phyloP scores from a whole-genome alignment of 257 asterid species.

The Capsicum chinense region DNA sequence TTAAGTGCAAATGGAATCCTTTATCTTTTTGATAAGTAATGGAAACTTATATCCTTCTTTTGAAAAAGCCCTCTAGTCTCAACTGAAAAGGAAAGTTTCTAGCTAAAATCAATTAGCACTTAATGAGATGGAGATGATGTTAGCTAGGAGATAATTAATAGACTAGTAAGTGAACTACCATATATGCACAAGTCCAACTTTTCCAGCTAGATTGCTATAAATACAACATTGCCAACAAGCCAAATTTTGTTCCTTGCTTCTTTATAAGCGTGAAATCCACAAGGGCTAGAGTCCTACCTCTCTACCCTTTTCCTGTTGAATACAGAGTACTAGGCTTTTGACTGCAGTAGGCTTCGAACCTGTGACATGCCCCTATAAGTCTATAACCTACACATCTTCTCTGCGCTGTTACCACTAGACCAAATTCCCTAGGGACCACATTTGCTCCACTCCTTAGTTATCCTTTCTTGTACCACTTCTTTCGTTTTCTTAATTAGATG shows the following conservation, averaged over 20 bases:
- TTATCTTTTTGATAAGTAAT: neutral
- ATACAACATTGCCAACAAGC: neutral
- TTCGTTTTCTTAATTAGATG: neutral
- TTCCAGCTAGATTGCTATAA: neutral
- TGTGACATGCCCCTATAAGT: neutral
- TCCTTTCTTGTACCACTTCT: neutral
- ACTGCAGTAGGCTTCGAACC: neutral
- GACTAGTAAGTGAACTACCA: neutral
- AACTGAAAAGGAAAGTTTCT: neutral
- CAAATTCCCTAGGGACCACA: neutral
- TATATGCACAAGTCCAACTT: neutral
- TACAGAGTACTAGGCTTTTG: neutral
- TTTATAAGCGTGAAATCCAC: neutral
- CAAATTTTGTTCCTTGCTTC: neutral
- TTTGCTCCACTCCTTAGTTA: conserved; percentile 2
- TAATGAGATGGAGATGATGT: neutral
- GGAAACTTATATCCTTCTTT: neutral
- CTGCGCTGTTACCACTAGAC: neutral
- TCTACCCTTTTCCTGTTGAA: neutral
- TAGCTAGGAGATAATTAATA: conserved; percentile 14
- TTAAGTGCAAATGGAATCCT: conserved; percentile 5
- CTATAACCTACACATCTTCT: neutral
- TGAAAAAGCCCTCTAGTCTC: neutral
- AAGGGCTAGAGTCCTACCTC: neutral
- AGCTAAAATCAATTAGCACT: neutral